A percentile compares a stretch with the other conserved stretches of the same genome.
These are phyloP conservation scores for Mimosa pudica DNA, from an alignment of 306 rosid species.

Conservation along the genomic window DNA sequence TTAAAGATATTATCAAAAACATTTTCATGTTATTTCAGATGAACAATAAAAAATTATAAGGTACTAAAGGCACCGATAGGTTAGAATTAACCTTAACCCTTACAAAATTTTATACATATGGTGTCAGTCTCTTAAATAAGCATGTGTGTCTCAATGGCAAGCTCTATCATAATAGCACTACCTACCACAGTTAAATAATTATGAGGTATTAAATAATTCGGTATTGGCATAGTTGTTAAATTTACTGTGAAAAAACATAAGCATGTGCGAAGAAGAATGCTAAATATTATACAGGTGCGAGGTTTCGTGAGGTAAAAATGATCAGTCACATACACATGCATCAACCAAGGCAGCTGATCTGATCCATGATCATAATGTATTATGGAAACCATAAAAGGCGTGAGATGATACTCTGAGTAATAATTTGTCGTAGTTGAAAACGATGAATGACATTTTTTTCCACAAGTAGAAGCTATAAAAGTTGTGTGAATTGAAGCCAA, in stretches of 20 bases:
- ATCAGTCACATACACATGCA: background rate
- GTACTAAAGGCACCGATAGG: too few relatives aligned
- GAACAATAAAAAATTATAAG: too few relatives aligned
- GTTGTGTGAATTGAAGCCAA: conserved; percentile 32
- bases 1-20: too few relatives aligned
- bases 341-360: background rate
- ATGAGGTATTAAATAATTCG: too few relatives aligned
- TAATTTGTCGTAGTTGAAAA: background rate
- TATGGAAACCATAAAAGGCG: background rate
- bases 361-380: background rate
- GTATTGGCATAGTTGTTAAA: too few relatives aligned
- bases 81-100: too few relatives aligned
- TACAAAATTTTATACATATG: too few relatives aligned
- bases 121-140: too few relatives aligned
- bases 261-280: background rate
- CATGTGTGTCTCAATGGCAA: too few relatives aligned
- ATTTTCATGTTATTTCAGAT: too few relatives aligned
- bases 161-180: too few relatives aligned
- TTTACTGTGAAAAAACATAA: background rate
- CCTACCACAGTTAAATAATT: too few relatives aligned
- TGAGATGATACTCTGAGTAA: background rate
- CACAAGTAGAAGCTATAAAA: background rate
- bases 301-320: background rate
- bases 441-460: background rate
- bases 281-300: background rate